Percentiles rank a stretch among this genome's conserved stretches.
Conservation (phyloP, 371 early-diverging fungal species). For the Capillidium rhysosporum region DNA sequence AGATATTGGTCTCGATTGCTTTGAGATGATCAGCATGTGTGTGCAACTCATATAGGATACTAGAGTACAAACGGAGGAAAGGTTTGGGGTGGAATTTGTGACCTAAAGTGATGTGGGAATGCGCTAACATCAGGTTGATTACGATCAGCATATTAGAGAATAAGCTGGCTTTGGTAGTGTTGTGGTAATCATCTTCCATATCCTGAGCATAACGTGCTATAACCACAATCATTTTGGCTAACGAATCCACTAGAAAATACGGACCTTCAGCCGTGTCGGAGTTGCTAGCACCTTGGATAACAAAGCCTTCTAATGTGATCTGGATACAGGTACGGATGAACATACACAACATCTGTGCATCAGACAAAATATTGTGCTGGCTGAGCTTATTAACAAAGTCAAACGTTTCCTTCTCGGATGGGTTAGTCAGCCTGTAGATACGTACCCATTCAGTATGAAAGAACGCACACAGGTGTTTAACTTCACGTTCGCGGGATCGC, state of each 20-base stretch:
- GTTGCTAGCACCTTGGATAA: slow-evolving; percentile 30
- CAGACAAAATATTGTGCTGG: slow-evolving; percentile 53
- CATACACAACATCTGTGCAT: slow-evolving; percentile 48
- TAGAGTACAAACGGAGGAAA: slow-evolving; percentile 73
- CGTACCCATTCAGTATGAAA: slow-evolving; percentile 78
- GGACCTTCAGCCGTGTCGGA: slow-evolving; percentile 21
- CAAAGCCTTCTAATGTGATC: slow-evolving; percentile 50
- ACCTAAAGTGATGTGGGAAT: slow-evolving; percentile 60
- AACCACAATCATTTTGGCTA: slow-evolving; percentile 55
- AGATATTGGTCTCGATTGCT: slow-evolving; percentile 42
- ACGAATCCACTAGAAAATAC: slow-evolving; percentile 66
- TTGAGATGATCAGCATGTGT: slow-evolving; percentile 42
- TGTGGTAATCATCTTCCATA: slow-evolving; percentile 15
- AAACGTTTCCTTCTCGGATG: slow-evolving; percentile 46
- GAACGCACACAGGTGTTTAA: slow-evolving; percentile 39
- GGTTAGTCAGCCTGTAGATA: slow-evolving; percentile 62
- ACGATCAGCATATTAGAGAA: slow-evolving; percentile 64
- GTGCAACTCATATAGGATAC: slow-evolving; percentile 64
- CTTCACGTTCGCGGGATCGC: slow-evolving; percentile 14
- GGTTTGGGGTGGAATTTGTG: slow-evolving; percentile 78
- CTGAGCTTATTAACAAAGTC: slow-evolving; percentile 41
- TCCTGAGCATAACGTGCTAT: slow-evolving; percentile 34
- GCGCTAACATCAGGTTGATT: slow-evolving; percentile 57
- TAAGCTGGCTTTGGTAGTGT: slow-evolving; percentile 24
- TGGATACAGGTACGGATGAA: slow-evolving; percentile 83